Evolutionary conservation across 164 flowering plant species (phyloP).

Genomic region (Chimonanthus salicifolius): DNA sequence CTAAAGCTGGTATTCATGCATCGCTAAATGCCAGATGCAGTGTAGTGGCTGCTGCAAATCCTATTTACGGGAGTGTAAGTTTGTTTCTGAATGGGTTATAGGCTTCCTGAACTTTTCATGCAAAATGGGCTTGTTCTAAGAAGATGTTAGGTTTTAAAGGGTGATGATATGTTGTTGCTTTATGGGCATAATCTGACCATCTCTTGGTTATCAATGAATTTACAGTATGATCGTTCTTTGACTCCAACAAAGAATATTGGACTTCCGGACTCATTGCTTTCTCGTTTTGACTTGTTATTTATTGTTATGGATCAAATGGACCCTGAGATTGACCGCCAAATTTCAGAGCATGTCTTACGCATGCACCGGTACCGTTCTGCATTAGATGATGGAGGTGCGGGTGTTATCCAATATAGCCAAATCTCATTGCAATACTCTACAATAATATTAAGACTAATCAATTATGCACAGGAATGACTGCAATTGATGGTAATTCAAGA

Average conservation of each 20-base stretch:
- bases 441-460: slow-evolving; percentile 12
- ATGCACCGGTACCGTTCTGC: slow-evolving; percentile 89
- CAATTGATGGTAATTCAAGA: slow-evolving; percentile 42
- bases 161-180: not conserved
- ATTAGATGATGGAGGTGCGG: slow-evolving; percentile 67
- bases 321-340: slow-evolving; percentile 82
- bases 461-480: slow-evolving; percentile 31
- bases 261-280: slow-evolving; percentile 94
- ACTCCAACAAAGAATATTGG: slow-evolving; percentile 99
- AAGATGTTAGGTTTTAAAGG: slow-evolving; percentile 1
- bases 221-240: slow-evolving; percentile 96
- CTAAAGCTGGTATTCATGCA: slow-evolving; percentile 99
- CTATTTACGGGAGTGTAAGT: slow-evolving; percentile 98
- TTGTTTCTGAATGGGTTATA: not conserved
- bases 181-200: slow-evolving; percentile 12
- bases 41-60: slow-evolving; percentile 99
- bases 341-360: slow-evolving; percentile 96
- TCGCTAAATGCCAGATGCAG: slow-evolving; percentile 98
- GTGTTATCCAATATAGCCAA: not conserved
- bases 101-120: not conserved
- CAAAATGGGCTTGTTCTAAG: not conserved
- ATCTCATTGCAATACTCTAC: not conserved
- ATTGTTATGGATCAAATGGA: slow-evolving; percentile 99
- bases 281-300: slow-evolving; percentile 95
- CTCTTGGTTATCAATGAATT: slow-evolving; percentile 13